Base-by-base conservation (phyloP, 139 green algal genomes). In the Coelastrella sp. region DNA sequence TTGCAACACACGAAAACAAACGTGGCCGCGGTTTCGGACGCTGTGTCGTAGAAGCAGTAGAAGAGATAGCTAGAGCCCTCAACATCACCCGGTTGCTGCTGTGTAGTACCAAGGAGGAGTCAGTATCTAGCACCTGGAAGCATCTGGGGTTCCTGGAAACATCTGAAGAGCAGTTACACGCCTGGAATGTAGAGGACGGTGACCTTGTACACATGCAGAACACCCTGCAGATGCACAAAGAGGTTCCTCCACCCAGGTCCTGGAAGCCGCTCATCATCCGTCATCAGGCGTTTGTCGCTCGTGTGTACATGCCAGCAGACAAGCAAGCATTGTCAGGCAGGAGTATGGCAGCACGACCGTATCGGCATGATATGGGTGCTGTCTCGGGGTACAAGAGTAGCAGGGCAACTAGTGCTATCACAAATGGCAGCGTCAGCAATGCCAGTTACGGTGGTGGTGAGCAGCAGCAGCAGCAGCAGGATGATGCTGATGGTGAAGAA, bases 151-250 rank as follows among this genome's bases (percentile, higher is more conserved):
- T 98, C 51, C 30, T 86, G 40, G 94, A 95, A 66, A 94, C 89
- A 2, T 84, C 63, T 0, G 89, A 95, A 35, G 83, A 93, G 43
- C 87, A 98, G 62, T 91, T 98, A 89, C 76, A 91, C n/a, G 77
- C 76, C 37, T 94, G 91, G 85, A 91, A 94, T 62, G 94, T 98
- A 11, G 86, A 89, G 25, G 92, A 93, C 41, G 84, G 89, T 8
- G 95, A 98, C 86, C 86, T 98, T 35, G 89, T 98, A 72, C 94
- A 98, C 91, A 97, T 98, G 94, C 94, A 97, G 88, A 86, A 86
- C 80, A 86, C 80, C 9, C 48, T 88, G 75, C 92, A 96, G 89
- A 98, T 98, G 95, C 88, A 95, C 83, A 97, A 97, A 87, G 79
- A 89, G 25, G 89, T 98, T 76, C 88, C 89, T 3, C 85, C 85